These are phyloP conservation scores for Diaporthe caulivora DNA, from an alignment of 2,329 filamentous ascomycete species.

Conservation along the genomic window DNA sequence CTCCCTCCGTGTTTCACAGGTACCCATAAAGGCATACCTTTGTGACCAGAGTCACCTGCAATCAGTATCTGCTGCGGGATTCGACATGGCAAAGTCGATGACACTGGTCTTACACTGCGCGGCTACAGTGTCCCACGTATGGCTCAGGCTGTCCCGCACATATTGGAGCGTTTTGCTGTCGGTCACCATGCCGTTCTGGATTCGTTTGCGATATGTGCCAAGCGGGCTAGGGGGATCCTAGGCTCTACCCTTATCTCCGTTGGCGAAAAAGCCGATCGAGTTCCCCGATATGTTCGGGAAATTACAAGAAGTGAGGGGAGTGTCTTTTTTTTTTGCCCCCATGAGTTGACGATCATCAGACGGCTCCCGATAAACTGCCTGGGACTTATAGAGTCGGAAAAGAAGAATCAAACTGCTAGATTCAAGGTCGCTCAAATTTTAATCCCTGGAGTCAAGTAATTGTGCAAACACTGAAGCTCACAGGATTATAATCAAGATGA, in stretches of 20 bases:
- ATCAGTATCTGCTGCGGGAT: too few species aligned
- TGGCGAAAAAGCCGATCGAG: slow-evolving; percentile 2
- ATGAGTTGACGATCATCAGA: not conserved
- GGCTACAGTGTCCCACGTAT: too few species aligned
- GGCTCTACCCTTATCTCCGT: not conserved
- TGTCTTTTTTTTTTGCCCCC: not conserved
- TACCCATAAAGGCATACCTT: too few species aligned
- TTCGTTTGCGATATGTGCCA: not conserved
- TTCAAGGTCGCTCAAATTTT: not conserved
- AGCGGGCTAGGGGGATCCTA: not conserved
- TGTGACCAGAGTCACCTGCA: too few species aligned
- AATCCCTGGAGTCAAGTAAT: too few species aligned
- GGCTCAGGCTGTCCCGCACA: too few species aligned
- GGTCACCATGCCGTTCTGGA: too few species aligned
- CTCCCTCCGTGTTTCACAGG: too few species aligned
- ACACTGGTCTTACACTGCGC: too few species aligned
- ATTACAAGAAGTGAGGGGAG: not conserved
- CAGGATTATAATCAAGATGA: not conserved
- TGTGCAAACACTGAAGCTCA: not conserved
- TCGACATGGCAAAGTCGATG: too few species aligned
- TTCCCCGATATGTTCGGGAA: not conserved
- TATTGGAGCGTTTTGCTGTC: too few species aligned
- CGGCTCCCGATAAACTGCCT: not conserved
- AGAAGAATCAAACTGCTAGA: not conserved
- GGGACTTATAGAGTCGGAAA: not conserved